Conservation (phyloP, 441 rosid species). For the Adansonia gregorii region DNA sequence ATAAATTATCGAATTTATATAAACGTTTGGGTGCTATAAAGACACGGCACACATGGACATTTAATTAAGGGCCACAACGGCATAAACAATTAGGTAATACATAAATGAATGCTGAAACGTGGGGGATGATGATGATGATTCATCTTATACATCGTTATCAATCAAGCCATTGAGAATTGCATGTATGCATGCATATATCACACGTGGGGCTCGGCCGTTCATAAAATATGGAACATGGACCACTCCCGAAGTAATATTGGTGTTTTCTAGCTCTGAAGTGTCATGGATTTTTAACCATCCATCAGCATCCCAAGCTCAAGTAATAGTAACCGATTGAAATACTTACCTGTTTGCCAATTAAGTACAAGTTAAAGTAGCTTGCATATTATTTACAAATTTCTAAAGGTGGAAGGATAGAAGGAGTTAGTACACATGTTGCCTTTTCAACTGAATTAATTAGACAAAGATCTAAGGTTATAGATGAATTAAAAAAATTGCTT, state of each 20-base stretch:
- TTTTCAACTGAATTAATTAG: too few relatives aligned
- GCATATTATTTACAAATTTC: too few relatives aligned
- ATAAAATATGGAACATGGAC: neutral
- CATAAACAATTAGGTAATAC: conserved; percentile 30
- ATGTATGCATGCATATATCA: neutral
- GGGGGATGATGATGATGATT: neutral
- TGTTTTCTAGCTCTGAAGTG: neutral
- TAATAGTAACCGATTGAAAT: neutral
- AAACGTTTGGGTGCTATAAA: neutral
- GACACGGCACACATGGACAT: conserved; percentile 35
- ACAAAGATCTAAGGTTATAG: too few relatives aligned
- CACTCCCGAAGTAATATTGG: neutral
- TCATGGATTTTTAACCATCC: neutral
- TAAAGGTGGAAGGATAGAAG: too few relatives aligned
- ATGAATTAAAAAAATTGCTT: too few relatives aligned
- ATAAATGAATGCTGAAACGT: conserved; percentile 32
- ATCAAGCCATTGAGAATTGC: neutral
- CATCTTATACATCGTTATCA: neutral
- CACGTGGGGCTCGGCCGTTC: neutral
- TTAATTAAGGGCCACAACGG: conserved; percentile 47
- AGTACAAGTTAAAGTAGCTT: too few relatives aligned
- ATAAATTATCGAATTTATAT: too few relatives aligned
- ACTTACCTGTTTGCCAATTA: neutral
- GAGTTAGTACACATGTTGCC: too few relatives aligned
- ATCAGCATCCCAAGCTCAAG: neutral